phyloP scores from a whole-genome alignment of 148 eudicot species.

The Rhododendron ferrugineum region DNA sequence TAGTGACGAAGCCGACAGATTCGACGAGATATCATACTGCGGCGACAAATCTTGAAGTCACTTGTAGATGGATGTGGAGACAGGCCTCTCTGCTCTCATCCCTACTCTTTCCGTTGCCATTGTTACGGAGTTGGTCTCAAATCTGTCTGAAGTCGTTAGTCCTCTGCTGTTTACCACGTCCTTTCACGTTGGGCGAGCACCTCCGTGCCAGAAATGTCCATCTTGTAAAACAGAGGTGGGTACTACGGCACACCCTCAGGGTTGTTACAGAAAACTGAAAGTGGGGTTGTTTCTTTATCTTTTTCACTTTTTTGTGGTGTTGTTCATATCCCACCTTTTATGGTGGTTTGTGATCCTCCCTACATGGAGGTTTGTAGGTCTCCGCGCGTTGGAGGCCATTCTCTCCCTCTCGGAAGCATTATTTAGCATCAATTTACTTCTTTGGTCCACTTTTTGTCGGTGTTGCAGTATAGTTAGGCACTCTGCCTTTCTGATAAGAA shows the following conservation, averaged over 20 bases:
- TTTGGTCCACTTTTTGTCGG: not conserved
- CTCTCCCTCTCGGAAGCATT: not conserved
- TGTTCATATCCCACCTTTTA: not conserved
- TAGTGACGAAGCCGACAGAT: not conserved
- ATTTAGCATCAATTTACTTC: not conserved
- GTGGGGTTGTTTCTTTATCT: not conserved
- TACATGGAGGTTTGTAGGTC: not conserved
- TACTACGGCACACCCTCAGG: not conserved
- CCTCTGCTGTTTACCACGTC: not conserved
- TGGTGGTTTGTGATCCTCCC: not conserved
- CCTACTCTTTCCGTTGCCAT: not conserved
- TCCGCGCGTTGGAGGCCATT: not conserved
- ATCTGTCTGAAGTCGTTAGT: not conserved
- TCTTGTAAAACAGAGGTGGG: not conserved
- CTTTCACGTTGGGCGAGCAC: not conserved
- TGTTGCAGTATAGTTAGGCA: not conserved
- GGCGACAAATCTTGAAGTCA: not conserved
- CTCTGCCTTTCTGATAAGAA: no score
- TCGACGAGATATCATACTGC: not conserved
- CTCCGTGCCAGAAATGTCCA: not conserved
- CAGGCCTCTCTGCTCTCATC: not conserved
- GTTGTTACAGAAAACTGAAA: not conserved
- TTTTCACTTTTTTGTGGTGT: not conserved
- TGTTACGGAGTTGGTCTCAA: not conserved
- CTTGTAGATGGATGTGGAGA: not conserved